Percentiles rank a stretch among this genome's conserved stretches.
These are phyloP conservation scores for Scutellaria barbata DNA, from an alignment of 257 asterid species.

Conservation along the genomic window DNA sequence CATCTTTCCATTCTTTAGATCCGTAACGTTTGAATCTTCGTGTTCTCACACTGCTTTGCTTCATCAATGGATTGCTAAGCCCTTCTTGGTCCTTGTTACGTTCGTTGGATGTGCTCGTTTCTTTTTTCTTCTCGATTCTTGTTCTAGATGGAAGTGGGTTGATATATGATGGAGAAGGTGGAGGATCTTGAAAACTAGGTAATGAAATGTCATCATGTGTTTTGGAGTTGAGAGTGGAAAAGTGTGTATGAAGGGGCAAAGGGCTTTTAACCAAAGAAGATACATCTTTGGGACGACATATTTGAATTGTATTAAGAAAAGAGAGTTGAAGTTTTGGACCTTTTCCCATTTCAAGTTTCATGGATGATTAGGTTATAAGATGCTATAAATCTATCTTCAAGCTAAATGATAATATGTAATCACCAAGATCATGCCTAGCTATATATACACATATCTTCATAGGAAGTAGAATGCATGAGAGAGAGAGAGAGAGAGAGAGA, in stretches of 20 bases:
- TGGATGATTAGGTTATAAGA: neutral
- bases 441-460: slow-evolving; percentile 11
- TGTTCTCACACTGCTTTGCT: slow-evolving; percentile 30
- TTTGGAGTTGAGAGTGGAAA: slow-evolving; percentile 40
- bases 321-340: slow-evolving; percentile 34
- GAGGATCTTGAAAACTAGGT: slow-evolving; percentile 50
- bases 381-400: neutral
- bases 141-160: slow-evolving; percentile 19
- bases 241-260: slow-evolving; percentile 26
- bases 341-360: slow-evolving; percentile 34
- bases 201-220: slow-evolving; percentile 41
- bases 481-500: slow-evolving; percentile 23
- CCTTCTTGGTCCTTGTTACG: neutral
- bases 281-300: slow-evolving; percentile 47
- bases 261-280: slow-evolving; percentile 43
- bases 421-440: neutral
- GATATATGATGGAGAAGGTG: neutral
- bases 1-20: slow-evolving; percentile 40
- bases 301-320: slow-evolving; percentile 46
- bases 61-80: neutral
- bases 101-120: slow-evolving; percentile 11
- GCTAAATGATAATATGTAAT: neutral
- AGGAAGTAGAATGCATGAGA: neutral
- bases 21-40: slow-evolving; percentile 38
- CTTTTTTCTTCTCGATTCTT: neutral